Base-by-base conservation (phyloP, 208 protist species). In the Wallacemonas sp. region DNA sequence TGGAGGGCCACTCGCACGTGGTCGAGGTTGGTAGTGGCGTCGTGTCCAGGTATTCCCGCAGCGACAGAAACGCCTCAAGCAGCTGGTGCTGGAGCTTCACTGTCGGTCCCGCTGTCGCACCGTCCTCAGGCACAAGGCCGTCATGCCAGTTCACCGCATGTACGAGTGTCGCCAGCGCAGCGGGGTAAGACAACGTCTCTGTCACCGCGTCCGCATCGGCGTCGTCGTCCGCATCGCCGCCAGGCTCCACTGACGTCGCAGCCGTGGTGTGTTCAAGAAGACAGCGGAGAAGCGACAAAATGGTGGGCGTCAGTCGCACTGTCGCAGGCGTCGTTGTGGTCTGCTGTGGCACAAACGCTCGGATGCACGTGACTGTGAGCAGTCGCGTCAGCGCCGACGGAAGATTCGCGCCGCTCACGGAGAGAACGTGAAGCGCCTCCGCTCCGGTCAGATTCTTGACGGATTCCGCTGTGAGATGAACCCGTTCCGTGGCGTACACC, bases 201-300 rank as follows among this genome's bases (percentile, higher is more conserved):
- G 16, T 47, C 41, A 8, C 32, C 14, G 6, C 52, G 4, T 39
- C 52, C 11, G 9, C 47, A 32, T 3, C 26, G 26, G 21, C 47
- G 8, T 9, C 47, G 47, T 55, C 47, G 26, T n/a, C 12, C 19
- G 41, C 17, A 6, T 6, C 55, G 11, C 30, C 14, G 12, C 36
- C 12, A 2, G 43, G 46, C 38, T 60, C 63, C 16, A 34, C 27
- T 12, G 43, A 9, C 21, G 23, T n/a, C n/a, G n/a, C n/a, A n/a
- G n/a, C n/a, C n/a, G n/a, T n/a, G n/a, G n/a, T n/a, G n/a, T n/a
- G 2, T 12, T 55, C 55, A 4, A 74, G 1, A 33, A 60, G 41
- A n/a, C 41, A 65, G 58, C 33, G 47, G n/a, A 68, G 41, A 6
- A 75, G 17, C 3, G 58, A 27, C 34, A 47, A 61, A 8, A 75